A percentile compares a stretch with the other conserved stretches of the same genome.
phyloP scores from a whole-genome alignment of 202 grass and related monocot genomes.

The Cymbopogon flexuosus region DNA sequence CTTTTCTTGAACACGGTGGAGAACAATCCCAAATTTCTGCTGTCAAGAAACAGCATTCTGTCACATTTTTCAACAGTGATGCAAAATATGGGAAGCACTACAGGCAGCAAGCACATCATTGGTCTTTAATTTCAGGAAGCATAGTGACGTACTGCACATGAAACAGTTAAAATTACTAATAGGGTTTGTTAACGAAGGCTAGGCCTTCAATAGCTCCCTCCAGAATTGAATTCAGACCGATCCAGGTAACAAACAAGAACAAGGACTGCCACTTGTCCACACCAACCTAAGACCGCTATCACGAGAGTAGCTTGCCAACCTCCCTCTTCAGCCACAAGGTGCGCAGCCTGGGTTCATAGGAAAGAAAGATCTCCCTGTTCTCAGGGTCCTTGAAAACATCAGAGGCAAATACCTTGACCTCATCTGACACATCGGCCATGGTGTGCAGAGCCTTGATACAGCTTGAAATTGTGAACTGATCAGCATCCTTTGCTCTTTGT shows the following conservation, averaged over 20 bases:
- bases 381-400: slow-evolving; percentile 47
- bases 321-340: slow-evolving; percentile 43
- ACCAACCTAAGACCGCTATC: neutral
- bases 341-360: slow-evolving; percentile 40
- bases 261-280: neutral
- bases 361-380: slow-evolving; percentile 53
- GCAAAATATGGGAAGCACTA: neutral
- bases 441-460: slow-evolving; percentile 39
- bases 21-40: neutral
- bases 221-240: neutral
- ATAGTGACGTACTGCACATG: neutral
- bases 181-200: neutral
- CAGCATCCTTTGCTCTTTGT: slow-evolving; percentile 20
- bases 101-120: neutral
- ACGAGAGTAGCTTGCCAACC: slow-evolving; percentile 34
- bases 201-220: neutral
- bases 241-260: neutral
- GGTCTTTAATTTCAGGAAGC: neutral
- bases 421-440: slow-evolving; percentile 40
- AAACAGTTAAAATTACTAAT: neutral
- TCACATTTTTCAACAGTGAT: neutral
- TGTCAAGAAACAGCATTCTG: neutral
- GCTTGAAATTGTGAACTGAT: slow-evolving; percentile 34
- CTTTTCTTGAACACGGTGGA: neutral
- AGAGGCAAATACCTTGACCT: slow-evolving; percentile 40